These are phyloP conservation scores for Yarrowia osloensis DNA, from an alignment of 805 yeast genomes.

Conservation along the genomic window DNA sequence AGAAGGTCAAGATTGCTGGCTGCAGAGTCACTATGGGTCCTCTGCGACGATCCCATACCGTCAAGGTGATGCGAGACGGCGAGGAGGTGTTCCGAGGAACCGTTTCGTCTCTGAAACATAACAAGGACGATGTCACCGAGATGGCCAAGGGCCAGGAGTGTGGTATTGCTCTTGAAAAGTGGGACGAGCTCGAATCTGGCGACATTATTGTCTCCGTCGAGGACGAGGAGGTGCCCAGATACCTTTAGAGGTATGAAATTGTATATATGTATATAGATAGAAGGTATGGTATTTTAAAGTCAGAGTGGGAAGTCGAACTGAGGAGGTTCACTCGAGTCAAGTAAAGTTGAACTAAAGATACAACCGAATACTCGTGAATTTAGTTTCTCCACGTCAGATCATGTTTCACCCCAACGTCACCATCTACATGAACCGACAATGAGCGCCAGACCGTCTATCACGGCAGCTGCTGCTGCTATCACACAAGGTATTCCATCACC, in stretches of 20 bases:
- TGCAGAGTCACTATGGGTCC: conserved; percentile 74
- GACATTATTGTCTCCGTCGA: conserved; percentile 76
- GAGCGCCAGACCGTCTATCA: too few species aligned
- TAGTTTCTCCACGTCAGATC: too few species aligned
- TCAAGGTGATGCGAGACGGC: conserved; percentile 58
- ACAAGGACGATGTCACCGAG: conserved; percentile 74
- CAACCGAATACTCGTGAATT: too few species aligned
- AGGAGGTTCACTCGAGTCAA: too few species aligned
- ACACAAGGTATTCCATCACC: too few species aligned
- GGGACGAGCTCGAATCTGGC: conserved; percentile 71
- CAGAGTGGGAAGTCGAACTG: too few species aligned
- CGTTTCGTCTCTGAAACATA: conserved; percentile 73
- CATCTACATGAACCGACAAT: too few species aligned
- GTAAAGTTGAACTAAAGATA: too few species aligned
- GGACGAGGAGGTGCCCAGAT: conserved; percentile 59
- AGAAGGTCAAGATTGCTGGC: conserved; percentile 74
- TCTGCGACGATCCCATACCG: conserved; percentile 58
- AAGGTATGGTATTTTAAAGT: not conserved
- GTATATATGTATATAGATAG: conserved; percentile 30
- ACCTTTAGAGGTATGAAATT: conserved; percentile 37
- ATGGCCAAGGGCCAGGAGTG: conserved; percentile 87
- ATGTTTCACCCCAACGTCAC: too few species aligned
- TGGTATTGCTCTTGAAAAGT: conserved; percentile 70
- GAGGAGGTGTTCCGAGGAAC: conserved; percentile 55
- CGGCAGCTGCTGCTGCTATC: too few species aligned